Evolutionary conservation across 1,139 yeast genomes (phyloP), one percentile per base, ranked within the genome.

Genomic region (Yamadazyma jaroonii): DNA sequence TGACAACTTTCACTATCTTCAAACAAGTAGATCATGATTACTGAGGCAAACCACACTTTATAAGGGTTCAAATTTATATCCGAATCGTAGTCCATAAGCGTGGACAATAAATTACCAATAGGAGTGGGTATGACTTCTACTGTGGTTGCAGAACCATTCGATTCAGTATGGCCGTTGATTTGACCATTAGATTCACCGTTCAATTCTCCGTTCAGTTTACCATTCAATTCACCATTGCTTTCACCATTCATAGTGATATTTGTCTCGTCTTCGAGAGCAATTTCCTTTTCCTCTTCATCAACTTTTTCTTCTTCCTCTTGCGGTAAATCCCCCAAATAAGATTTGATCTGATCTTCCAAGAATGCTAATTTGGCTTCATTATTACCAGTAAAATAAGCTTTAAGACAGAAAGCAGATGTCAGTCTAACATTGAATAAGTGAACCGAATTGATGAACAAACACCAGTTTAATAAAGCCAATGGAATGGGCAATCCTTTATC

Each of bases 31-130:
- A 85, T 66, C 29, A 92, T 54, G 3, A 87, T 67, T 3, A 80
- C 74, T 1, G 87, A 69, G 0, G 97, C 81, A 62, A 92, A 90
- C 95, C 96, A 94, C 1, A 81, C 64, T 51, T 82, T 79, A 56
- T 88, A 92, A 0, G 98, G 97, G 48, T 94, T 90, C 31, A 89
- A 61, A 41, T 81, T 78, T 33, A 77, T 63, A 13, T 84, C 89
- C 2, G 87, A 77, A 49, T 89, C 94, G 51, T 85, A 88, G 47
- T 84, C 94, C 53, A 88, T 74, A 6, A 92, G 61, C 0, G 84
- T 77, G 14, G 79, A 67, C 39, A 92, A 79, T 1, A 92, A 59
- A 53, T 87, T 87, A 2, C 64, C 70, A 38, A 52, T 51, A 0
- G 73, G 72, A 27, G 36, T 33, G 9, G 41, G 28, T 26, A 38